These are phyloP conservation scores for Oryza officinalis DNA, from an alignment of 176 grass and related monocot genomes.

Conservation along the genomic window DNA sequence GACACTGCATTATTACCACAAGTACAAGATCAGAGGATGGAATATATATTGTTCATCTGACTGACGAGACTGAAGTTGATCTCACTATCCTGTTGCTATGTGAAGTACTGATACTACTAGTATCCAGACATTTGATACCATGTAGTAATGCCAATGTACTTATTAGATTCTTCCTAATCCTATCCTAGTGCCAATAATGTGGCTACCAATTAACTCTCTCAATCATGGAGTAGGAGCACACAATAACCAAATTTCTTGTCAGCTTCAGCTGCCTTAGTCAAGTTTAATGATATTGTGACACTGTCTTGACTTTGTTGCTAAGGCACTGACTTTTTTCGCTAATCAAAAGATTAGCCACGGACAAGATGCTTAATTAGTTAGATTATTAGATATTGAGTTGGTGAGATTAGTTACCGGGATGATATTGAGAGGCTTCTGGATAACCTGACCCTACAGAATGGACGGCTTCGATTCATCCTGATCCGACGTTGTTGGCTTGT, in stretches of 20 bases:
- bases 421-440: background rate
- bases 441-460: background rate
- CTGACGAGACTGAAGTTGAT: background rate
- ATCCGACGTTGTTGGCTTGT: background rate
- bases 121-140: background rate
- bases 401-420: background rate
- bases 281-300: background rate
- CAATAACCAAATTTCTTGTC: background rate
- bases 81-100: background rate
- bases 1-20: background rate
- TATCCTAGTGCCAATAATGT: conserved; percentile 8
- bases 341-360: background rate
- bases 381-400: background rate
- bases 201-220: background rate
- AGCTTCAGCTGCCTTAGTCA: background rate
- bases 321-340: background rate
- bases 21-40: background rate
- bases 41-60: background rate
- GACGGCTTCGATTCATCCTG: background rate
- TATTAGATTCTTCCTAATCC: conserved; percentile 19
- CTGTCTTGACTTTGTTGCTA: conserved; percentile 5
- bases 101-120: background rate
- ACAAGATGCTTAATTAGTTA: background rate
- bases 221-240: background rate
- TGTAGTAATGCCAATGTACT: background rate